Evolutionary conservation across 352 stramenopile species (phyloP), one percentile per base, ranked within the genome.

Genomic region (Phytophthora quininea): DNA sequence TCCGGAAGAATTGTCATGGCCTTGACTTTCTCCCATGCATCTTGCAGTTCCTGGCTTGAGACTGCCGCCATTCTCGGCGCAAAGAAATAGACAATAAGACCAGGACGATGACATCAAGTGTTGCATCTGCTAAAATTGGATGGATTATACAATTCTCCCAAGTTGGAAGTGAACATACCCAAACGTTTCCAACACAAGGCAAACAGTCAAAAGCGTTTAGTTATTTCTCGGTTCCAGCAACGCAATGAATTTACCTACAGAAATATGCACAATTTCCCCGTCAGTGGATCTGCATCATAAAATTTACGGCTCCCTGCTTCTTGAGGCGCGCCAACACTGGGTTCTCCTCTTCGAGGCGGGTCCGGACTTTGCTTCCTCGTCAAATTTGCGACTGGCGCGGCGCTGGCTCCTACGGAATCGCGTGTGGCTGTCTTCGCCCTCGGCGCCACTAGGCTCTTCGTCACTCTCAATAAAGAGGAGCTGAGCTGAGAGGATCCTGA

Each of bases 231-330:
- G 19, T 24, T 24, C 0, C 19, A 0, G 19, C 19, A 24, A 24
- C 19, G 19, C 19, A 24, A 24, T 24, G 19, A 24, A 24, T 24
- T 67, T 74, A 66, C 59, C 57, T 69, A 75, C 53, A 72, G 19
- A 46, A 79, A 54, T 50, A 58, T 67, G 62, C 42, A 72, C 19
- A 63, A 57, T 57, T 27, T 61, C 27, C 54, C 30, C 43, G 29
- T 74, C 87, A 80, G n/a, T 38, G 62, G 57, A 75, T 57, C 62
- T 81, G 77, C 72, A 87, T 76, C 84, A 92, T 94, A 76, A 92
- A 94, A 69, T 91, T 92, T 62, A 94, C 66, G n/a, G 86, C 86
- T 19, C 86, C 86, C 51, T 94, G 86, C 62, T 92, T 92, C 60
- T 84, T 87, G 5, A 94, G 79, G 27, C 86, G 86, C 19, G 80